Base-by-base conservation (phyloP, 2,329 filamentous ascomycete genomes). In the Chaetomium olivaceum region DNA sequence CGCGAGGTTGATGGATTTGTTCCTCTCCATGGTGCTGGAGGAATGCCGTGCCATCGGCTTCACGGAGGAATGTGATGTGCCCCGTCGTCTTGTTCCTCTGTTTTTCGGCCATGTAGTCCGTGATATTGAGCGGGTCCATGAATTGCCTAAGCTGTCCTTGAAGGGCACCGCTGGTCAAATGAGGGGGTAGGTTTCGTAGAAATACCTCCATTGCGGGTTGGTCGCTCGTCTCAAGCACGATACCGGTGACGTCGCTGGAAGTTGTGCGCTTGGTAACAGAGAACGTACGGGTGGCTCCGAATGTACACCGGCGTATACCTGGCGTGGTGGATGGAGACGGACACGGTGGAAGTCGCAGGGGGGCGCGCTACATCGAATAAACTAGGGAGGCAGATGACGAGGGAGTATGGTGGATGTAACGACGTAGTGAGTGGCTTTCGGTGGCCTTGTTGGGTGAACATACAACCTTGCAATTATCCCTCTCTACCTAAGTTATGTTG, bases 91-190 rank as follows among this genome's bases (percentile, higher is more conserved):
- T 79, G 3, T 72, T 71, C 2, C 71, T 73, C 0, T 75, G 72
- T 65, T 84, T 85, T 0, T 81, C 74, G 67, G 79, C 83, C 0
- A 62, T 61, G 75, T 79, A 86, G 7, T 80, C 75, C 0, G 61
- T 46, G 57, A 86, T 82, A 1, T 68, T 64, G 2, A 86, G 74
- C 0, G 57, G 68, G 0, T 73, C 70, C 72, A 85, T 78, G 31
- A 77, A 72, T 0, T 80, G 78, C 19, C 70, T 61, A 1, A 87
- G 75, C 58, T 81, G 78, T 0, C 62, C 70, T 12, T 70, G 72
- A 11, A 86, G 72, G 7, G 69, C 70, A 0, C 77, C 70, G 2
- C 81, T 76, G 11, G 77, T 74, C 33, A 85, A 69, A 31, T 78
- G 73, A 11, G 60, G 33, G 1, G 83, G 82, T 16, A 86, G 75